A percentile compares a stretch with the other conserved stretches of the same genome.
Conservation (phyloP, 1,284 basidiomycete genomes). For the Fomitopsis palustris region DNA sequence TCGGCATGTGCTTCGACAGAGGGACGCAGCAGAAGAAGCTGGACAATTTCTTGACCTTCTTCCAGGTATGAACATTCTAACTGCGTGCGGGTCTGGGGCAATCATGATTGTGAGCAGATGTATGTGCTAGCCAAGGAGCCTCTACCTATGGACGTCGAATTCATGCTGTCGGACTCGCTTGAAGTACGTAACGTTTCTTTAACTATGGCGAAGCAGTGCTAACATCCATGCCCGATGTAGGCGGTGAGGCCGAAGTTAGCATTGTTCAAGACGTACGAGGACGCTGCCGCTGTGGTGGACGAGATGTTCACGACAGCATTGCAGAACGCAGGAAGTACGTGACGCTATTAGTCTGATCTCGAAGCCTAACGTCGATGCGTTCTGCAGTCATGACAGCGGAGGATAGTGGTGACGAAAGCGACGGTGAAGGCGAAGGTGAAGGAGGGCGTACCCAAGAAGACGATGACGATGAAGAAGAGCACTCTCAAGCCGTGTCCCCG, state of each 20-base stretch:
- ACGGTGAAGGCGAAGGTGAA: constrained; percentile 40
- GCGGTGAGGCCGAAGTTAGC: constrained; percentile 76
- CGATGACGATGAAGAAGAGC: constrained; percentile 55
- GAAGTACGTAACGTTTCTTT: constrained; percentile 51
- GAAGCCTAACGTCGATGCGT: too few relatives aligned
- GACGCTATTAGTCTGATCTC: not conserved
- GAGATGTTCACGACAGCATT: constrained; percentile 75
- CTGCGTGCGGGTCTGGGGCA: not conserved
- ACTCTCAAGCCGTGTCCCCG: constrained; percentile 42
- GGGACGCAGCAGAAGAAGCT: constrained; percentile 89
- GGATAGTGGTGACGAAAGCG: constrained; percentile 72
- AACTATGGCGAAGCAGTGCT: not conserved
- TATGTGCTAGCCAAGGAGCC: constrained; percentile 87
- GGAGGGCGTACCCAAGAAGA: constrained; percentile 42
- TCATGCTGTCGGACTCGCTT: constrained; percentile 92
- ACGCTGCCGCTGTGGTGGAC: constrained; percentile 86
- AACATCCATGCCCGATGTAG: constrained; percentile 32
- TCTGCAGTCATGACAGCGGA: constrained; percentile 47
- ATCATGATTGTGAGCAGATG: constrained; percentile 49
- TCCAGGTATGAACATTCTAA: constrained; percentile 64
- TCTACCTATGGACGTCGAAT: constrained; percentile 95
- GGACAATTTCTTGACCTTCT: constrained; percentile 89
- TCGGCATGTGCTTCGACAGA: constrained; percentile 96
- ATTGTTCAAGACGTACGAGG: constrained; percentile 72
- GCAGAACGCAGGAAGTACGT: constrained; percentile 55